phyloP scores from a whole-genome alignment of 2,329 filamentous ascomycete genomes.

The Fusarium sp. region DNA sequence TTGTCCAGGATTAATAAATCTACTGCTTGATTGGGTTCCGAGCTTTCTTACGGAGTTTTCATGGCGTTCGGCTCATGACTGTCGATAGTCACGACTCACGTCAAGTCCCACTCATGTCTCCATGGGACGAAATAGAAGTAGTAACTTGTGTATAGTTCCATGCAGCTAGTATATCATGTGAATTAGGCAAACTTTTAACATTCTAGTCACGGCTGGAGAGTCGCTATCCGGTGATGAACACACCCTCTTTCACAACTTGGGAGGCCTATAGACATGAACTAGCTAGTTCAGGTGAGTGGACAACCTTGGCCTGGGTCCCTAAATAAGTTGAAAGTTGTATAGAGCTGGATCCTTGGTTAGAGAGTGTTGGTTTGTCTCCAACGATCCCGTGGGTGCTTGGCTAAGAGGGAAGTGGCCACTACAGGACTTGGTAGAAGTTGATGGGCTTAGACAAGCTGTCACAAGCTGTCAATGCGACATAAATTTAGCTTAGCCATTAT shows the following conservation, averaged over 20 bases:
- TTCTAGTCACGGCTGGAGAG: neutral
- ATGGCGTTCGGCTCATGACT: constrained; percentile 6
- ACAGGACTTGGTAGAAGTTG: neutral
- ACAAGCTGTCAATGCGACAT: neutral
- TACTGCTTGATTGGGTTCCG: neutral
- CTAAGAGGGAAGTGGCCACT: neutral
- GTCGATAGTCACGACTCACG: neutral
- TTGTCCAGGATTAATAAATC: rapidly evolving
- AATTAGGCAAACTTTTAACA: neutral
- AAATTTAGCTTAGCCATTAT: too few relatives aligned
- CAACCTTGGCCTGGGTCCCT: neutral
- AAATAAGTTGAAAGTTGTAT: neutral
- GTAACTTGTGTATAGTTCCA: neutral
- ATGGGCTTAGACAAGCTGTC: neutral
- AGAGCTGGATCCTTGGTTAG: neutral
- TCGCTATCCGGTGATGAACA: neutral
- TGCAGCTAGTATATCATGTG: neutral
- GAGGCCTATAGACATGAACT: neutral
- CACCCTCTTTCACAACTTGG: neutral
- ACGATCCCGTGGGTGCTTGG: neutral
- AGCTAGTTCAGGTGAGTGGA: neutral
- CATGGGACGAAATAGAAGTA: neutral
- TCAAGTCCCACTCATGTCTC: neutral
- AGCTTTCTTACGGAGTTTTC: neutral
- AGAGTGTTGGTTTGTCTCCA: neutral